A percentile compares a stretch with the other conserved stretches of the same genome.
Conservation (phyloP, 2,329 filamentous ascomycete genomes). For the Colletotrichum magnum region DNA sequence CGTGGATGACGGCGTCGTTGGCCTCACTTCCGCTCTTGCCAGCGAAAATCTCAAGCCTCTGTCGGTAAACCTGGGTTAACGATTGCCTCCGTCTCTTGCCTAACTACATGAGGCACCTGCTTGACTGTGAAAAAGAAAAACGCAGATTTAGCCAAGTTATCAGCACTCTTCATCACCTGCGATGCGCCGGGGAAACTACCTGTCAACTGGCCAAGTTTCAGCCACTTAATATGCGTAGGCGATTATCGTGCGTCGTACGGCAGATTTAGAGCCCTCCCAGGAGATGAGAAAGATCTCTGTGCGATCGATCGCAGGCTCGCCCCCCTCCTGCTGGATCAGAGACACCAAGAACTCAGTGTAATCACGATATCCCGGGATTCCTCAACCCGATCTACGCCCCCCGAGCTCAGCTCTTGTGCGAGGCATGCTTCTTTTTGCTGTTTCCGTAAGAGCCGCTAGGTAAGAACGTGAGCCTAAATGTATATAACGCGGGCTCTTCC, state of each 20-base stretch:
- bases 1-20: too few relatives aligned
- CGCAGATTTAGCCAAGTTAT: too few relatives aligned
- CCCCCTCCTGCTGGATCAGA: slow-evolving; percentile 32
- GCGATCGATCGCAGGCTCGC: slow-evolving; percentile 26
- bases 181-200: neutral
- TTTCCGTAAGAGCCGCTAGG: too few relatives aligned
- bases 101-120: too few relatives aligned
- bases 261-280: neutral
- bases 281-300: slow-evolving; percentile 14
- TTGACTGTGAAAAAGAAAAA: too few relatives aligned
- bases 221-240: slow-evolving; percentile 35
- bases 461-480: too few relatives aligned
- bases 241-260: slow-evolving; percentile 23
- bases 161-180: neutral
- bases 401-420: neutral
- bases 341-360: neutral
- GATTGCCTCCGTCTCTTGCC: too few relatives aligned
- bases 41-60: too few relatives aligned
- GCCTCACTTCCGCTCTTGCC: too few relatives aligned
- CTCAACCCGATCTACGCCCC: slow-evolving; percentile 16
- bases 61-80: too few relatives aligned
- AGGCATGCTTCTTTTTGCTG: neutral
- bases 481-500: neutral
- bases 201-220: slow-evolving; percentile 15
- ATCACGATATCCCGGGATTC: neutral